phyloP scores from a whole-genome alignment of 768 basidiomycete genomes.

The Dacryopinax primogenitus region DNA sequence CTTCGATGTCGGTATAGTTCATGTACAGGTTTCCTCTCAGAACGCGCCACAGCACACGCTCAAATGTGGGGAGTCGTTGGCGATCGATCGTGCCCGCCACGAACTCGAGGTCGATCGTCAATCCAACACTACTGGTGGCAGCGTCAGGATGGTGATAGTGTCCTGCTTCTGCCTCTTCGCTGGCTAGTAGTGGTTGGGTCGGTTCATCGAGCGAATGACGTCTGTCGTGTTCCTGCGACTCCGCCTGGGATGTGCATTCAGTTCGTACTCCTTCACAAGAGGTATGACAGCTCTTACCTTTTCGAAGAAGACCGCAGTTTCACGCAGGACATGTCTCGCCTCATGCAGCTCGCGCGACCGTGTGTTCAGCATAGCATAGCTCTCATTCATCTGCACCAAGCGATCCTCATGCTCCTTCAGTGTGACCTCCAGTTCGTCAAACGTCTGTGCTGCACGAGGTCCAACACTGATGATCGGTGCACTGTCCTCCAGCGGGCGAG shows the following conservation, averaged over 20 bases:
- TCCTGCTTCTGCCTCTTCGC: constrained; percentile 64
- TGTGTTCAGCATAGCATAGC: constrained; percentile 78
- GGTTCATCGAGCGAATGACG: constrained; percentile 85
- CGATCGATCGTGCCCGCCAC: constrained; percentile 95
- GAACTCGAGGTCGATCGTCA: constrained; percentile 78
- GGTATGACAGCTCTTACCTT: constrained; percentile 37
- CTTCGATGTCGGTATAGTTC: constrained; percentile 92
- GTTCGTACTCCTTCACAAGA: not conserved
- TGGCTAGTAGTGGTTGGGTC: constrained; percentile 77
- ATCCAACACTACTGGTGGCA: constrained; percentile 24
- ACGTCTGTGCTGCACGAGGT: constrained; percentile 81
- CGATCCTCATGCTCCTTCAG: constrained; percentile 77
- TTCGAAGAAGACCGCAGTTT: constrained; percentile 94
- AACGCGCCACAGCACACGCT: constrained; percentile 95
- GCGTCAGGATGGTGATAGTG: constrained; percentile 19
- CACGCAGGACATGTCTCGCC: constrained; percentile 83
- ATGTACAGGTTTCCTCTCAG: constrained; percentile 96
- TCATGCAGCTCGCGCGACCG: constrained; percentile 78
- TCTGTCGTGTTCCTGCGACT: constrained; percentile 63
- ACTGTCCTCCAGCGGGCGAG: constrained; percentile 77
- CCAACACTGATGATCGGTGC: constrained; percentile 79
- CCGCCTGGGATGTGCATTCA: constrained; percentile 41
- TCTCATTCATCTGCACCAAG: constrained; percentile 79
- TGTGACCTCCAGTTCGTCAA: constrained; percentile 84
- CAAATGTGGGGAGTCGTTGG: constrained; percentile 78